Evolutionary conservation across 1,284 basidiomycete genomes (phyloP).

Genomic region (Tetrapyrgos nigripes): DNA sequence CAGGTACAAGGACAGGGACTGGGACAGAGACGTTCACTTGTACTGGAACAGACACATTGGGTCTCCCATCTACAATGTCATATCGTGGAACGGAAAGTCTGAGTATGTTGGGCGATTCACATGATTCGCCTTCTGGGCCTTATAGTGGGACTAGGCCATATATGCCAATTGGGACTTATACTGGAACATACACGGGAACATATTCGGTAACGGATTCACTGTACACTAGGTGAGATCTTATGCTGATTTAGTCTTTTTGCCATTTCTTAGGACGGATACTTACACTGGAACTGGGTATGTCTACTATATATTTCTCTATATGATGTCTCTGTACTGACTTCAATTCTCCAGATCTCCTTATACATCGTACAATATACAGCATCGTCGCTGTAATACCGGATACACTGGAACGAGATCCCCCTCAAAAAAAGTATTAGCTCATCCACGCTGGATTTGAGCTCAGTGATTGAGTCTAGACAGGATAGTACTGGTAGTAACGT

Average conservation of each 20-base stretch:
- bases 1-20: neutral
- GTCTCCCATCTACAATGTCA: slow-evolving; percentile 59
- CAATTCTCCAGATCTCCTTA: slow-evolving; percentile 6
- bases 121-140: slow-evolving; percentile 41
- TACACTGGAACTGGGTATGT: slow-evolving; percentile 21
- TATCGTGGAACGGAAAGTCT: slow-evolving; percentile 59
- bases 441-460: too few species aligned
- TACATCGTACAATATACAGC: slow-evolving; percentile 30
- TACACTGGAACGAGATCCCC: slow-evolving; percentile 13
- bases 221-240: neutral
- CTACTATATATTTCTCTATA: neutral
- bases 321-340: slow-evolving; percentile 27
- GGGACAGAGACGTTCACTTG: slow-evolving; percentile 26
- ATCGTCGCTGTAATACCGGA: slow-evolving; percentile 28
- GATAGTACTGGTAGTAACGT: too few species aligned
- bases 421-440: too few species aligned
- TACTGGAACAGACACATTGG: slow-evolving; percentile 46
- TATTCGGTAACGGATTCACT: neutral
- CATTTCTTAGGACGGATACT: slow-evolving; percentile 7
- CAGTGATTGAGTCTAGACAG: too few species aligned
- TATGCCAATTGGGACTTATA: too few species aligned
- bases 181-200: neutral
- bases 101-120: slow-evolving; percentile 64
- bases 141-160: slow-evolving; percentile 27
- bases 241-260: too few species aligned